A percentile compares a stretch with the other conserved stretches of the same genome.
These are phyloP conservation scores for Pochonia chlamydosporia DNA, from an alignment of 2,329 filamentous ascomycete genomes.

Conservation along the genomic window DNA sequence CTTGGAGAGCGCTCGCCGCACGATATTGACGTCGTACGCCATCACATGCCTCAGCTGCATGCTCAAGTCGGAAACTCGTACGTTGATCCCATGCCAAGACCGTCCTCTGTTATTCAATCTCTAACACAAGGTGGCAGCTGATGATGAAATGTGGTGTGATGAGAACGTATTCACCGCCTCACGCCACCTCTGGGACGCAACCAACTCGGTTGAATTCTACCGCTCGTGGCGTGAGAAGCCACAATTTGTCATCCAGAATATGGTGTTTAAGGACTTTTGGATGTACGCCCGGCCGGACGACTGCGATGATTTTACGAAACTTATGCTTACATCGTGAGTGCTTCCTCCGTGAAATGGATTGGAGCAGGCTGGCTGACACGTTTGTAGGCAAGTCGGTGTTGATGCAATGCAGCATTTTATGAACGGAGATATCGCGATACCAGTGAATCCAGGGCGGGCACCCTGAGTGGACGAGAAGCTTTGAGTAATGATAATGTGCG, in stretches of 20 bases:
- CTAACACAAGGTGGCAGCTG: constrained; percentile 7
- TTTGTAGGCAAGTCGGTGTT: constrained; percentile 26
- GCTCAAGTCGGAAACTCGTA: constrained; percentile 26
- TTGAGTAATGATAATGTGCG: too few species aligned
- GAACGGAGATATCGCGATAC: constrained; percentile 19
- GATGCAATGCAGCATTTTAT: constrained; percentile 32
- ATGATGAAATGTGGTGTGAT: constrained; percentile 8
- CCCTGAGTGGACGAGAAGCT: neutral
- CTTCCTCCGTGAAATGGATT: too few species aligned
- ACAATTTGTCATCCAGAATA: constrained; percentile 26
- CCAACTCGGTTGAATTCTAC: constrained; percentile 34
- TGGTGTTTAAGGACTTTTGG: constrained; percentile 31
- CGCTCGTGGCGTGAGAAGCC: constrained; percentile 38
- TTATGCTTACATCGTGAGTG: constrained; percentile 32
- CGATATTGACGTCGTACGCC: constrained; percentile 25
- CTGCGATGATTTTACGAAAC: constrained; percentile 32
- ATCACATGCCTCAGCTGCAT: constrained; percentile 28
- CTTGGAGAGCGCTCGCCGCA: constrained; percentile 35
- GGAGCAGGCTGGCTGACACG: too few species aligned
- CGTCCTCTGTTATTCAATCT: neutral
- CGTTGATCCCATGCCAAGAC: constrained; percentile 6
- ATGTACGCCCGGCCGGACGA: constrained; percentile 29
- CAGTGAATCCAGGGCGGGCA: constrained; percentile 6
- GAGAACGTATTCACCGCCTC: constrained; percentile 30
- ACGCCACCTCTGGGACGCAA: constrained; percentile 36